Base-by-base conservation (phyloP, 148 eudicot genomes). In the Camellia lanceoleosa region DNA sequence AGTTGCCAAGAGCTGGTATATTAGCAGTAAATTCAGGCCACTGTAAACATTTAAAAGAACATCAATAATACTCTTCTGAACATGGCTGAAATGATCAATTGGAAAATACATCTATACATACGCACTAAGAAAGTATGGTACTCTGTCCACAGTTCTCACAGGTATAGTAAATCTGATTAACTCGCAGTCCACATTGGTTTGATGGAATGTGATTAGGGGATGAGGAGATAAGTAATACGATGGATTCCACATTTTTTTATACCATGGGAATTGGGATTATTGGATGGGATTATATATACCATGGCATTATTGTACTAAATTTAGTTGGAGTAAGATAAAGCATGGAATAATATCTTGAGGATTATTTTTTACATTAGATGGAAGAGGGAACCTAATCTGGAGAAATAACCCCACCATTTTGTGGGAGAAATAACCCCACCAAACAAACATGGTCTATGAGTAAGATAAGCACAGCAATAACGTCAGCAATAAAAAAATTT, bases 21-120 rank as follows among this genome's bases (percentile, higher is more conserved):
- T 85, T 84, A 62, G 81, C 97, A 79, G 78, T 82, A 80, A 93
- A 89, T 84, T 84, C 99, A 76, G 99, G 97, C 86, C 89, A 85
- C 99, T 95, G 97, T 63, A 82, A 75, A 69, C 9, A 81, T 66
- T 20, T 20, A 77, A 62, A 58, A 38, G 15, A 16, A 65, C 42
- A 58, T 65, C 71, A 30, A 7, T 51, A 59, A 49, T 4, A 77
- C 38, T 77, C 49, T 16, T 1, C 61, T 8, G 30, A 77, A 16
- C 3, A 2, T 16, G 4, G 16, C 42, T 49, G n/a, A 76, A 46
- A 55, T 58, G 65, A n/a, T 75, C 52, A 75, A 19, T 47, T 13
- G 3, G 41, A 74, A 75, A 67, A 67, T 18, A n/a, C 18, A 61
- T 54, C 18, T 72, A 23, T 30, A 38, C 4, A 23, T 5, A 23